Conservation (phyloP, 305 asterid species). For the Salvia sclarea region DNA sequence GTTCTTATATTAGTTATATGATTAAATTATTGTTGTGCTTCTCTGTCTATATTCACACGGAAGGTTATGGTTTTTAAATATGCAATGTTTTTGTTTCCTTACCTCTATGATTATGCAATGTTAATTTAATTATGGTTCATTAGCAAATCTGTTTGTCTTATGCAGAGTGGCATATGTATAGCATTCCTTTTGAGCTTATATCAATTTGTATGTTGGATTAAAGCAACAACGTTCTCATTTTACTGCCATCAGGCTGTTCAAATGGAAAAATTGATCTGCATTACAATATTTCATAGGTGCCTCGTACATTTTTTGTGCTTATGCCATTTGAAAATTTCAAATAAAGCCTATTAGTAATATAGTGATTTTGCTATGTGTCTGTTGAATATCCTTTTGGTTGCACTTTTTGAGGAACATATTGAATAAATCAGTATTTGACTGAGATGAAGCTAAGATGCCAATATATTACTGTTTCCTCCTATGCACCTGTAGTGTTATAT, state of each 20-base stretch:
- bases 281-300: no score
- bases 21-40: constrained; percentile 6
- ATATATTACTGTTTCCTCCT: neutral
- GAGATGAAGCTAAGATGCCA: constrained; percentile 2
- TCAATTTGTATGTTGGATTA: neutral
- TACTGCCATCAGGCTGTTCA: neutral
- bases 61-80: no score
- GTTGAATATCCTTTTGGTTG: neutral
- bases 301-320: constrained; percentile 16
- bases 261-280: neutral
- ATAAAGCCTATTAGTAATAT: neutral
- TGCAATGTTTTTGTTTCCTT: no score
- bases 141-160: neutral
- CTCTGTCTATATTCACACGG: neutral
- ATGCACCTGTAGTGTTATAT: neutral
- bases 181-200: neutral
- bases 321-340: constrained; percentile 2
- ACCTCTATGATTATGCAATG: constrained; percentile 5
- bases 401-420: neutral
- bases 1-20: constrained; percentile 14
- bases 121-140: neutral
- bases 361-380: neutral
- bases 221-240: neutral
- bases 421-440: neutral
- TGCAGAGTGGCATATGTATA: neutral